Percentiles rank a stretch among this genome's conserved stretches.
Evolutionary conservation across 345 rosid species (phyloP).

Genomic region (Eucalyptus paniculata): DNA sequence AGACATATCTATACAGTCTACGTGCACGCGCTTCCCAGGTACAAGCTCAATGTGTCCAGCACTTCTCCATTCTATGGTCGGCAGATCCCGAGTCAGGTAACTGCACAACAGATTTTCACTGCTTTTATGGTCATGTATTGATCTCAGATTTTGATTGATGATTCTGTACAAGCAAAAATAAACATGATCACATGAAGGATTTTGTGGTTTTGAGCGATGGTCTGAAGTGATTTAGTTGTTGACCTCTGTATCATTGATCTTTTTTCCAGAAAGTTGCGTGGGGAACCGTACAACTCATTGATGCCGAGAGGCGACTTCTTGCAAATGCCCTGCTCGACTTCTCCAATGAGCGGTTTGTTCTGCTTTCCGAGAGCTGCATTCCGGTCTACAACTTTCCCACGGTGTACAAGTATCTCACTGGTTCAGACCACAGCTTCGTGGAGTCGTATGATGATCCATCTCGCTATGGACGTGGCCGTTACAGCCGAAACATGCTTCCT

Average conservation of each 20-base stretch:
- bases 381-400: slow-evolving; percentile 73
- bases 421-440: slow-evolving; percentile 66
- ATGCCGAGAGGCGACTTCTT: slow-evolving; percentile 86
- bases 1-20: slow-evolving; percentile 41
- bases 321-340: slow-evolving; percentile 84
- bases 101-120: not conserved
- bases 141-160: not conserved
- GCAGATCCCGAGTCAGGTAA: slow-evolving; percentile 79
- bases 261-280: slow-evolving; percentile 57
- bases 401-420: slow-evolving; percentile 61
- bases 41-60: slow-evolving; percentile 34
- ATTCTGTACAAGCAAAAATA: not conserved
- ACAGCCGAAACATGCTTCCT: slow-evolving; percentile 79
- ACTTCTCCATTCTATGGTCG: slow-evolving; percentile 55
- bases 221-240: not conserved
- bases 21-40: slow-evolving; percentile 49
- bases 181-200: not conserved
- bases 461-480: slow-evolving; percentile 90
- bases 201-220: not conserved
- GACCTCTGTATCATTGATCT: not conserved
- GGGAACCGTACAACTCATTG: slow-evolving; percentile 63
- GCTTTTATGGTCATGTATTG: not conserved
- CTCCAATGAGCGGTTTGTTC: slow-evolving; percentile 79
- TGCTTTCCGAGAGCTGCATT: slow-evolving; percentile 94
- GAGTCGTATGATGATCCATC: slow-evolving; percentile 87